These are phyloP conservation scores for Volvariella volvacea DNA, from an alignment of 1,284 basidiomycete species.

Conservation along the genomic window DNA sequence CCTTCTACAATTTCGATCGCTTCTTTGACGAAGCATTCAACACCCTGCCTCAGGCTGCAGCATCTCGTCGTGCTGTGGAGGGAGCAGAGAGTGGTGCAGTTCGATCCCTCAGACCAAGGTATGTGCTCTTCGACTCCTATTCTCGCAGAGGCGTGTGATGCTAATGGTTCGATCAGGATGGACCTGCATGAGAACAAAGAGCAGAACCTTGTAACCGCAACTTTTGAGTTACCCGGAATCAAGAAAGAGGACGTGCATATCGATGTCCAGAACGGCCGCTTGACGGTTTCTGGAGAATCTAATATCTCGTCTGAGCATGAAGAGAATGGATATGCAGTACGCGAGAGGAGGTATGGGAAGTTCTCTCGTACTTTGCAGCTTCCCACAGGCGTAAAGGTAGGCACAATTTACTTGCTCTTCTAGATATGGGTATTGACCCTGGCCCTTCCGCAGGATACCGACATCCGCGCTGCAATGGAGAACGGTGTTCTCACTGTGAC, in stretches of 20 bases:
- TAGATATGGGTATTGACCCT: background rate
- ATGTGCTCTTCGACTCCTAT: background rate
- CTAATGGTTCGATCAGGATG: constrained; percentile 25
- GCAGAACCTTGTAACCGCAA: constrained; percentile 35
- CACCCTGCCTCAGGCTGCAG: constrained; percentile 7
- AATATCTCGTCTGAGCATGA: constrained; percentile 25
- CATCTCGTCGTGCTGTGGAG: background rate
- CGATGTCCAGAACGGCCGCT: constrained; percentile 33
- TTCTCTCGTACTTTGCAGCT: constrained; percentile 40
- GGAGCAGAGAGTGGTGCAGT: background rate
- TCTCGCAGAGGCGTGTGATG: background rate
- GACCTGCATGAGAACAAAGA: constrained; percentile 38
- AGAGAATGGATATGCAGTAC: constrained; percentile 37
- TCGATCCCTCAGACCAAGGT: background rate
- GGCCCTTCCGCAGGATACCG: constrained; percentile 22
- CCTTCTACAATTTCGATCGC: constrained; percentile 44
- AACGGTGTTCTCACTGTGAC: constrained; percentile 35
- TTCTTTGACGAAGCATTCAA: constrained; percentile 41
- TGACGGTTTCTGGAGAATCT: constrained; percentile 40
- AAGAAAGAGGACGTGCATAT: constrained; percentile 35
- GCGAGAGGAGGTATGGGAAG: constrained; percentile 41
- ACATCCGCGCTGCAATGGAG: constrained; percentile 37
- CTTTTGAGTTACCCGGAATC: constrained; percentile 45
- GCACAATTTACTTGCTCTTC: constrained; percentile 1
- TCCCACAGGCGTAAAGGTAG: constrained; percentile 41